Conservation (phyloP, 75 land plant species). For the Sequoia sempervirens region DNA sequence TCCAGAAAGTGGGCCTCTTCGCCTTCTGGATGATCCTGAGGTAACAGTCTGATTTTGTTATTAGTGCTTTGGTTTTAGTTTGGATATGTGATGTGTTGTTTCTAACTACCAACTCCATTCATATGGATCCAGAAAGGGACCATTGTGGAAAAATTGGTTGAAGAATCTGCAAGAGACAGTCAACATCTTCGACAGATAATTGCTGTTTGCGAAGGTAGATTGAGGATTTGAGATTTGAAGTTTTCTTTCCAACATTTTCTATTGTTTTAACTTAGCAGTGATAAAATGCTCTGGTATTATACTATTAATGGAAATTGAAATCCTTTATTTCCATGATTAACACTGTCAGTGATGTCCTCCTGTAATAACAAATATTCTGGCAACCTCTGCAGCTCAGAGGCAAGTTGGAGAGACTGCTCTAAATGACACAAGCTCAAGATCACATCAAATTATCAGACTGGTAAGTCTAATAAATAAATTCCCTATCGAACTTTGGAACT, state of each 20-base stretch:
- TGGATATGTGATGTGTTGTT: neutral
- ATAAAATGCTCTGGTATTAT: neutral
- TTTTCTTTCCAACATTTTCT: neutral
- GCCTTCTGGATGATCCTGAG: conserved; percentile 91
- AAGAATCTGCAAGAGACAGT: conserved; percentile 55
- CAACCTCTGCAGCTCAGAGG: conserved; percentile 61
- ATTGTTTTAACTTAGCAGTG: neutral
- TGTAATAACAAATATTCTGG: neutral
- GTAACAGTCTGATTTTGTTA: conserved; percentile 17
- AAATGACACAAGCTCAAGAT: conserved; percentile 82
- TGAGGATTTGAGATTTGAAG: neutral
- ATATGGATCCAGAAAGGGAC: conserved; percentile 69
- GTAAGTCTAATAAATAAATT: conserved; percentile 26
- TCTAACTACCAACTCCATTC: neutral
- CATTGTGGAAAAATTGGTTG: conserved; percentile 70
- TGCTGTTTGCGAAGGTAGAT: conserved; percentile 65
- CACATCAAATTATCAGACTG: conserved; percentile 92
- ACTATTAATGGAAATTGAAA: neutral
- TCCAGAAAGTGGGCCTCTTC: conserved; percentile 65
- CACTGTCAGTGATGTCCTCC: neutral
- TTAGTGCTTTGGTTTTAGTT: neutral
- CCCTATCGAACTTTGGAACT: neutral
- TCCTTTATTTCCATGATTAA: neutral
- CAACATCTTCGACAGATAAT: conserved; percentile 67
- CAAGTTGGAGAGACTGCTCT: conserved; percentile 88